Percentiles rank a stretch among this genome's conserved stretches.
These are phyloP conservation scores for Oidiodendron maius DNA, from an alignment of 495 filamentous ascomycete genomes.

Conservation along the genomic window DNA sequence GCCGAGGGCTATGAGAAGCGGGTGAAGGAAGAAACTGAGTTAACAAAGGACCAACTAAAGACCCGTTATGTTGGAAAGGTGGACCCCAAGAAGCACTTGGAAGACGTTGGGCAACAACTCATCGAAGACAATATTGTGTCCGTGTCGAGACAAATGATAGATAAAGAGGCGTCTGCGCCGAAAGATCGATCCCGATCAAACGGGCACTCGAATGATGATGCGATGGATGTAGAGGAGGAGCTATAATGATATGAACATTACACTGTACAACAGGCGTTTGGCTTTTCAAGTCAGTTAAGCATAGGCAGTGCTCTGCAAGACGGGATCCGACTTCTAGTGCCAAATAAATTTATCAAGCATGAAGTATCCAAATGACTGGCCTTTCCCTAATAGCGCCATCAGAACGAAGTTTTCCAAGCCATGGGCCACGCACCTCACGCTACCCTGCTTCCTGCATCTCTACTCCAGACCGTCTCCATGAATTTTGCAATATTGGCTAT, in stretches of 20 bases:
- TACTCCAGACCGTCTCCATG: background rate
- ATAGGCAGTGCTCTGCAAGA: constrained; percentile 8
- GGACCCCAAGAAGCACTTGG: constrained; percentile 98
- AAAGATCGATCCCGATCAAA: constrained; percentile 35
- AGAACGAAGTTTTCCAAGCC: too few relatives aligned
- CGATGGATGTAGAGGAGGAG: constrained; percentile 57
- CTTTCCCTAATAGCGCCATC: too few relatives aligned
- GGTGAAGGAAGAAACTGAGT: constrained; percentile 94
- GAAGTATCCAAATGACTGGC: background rate
- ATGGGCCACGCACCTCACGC: too few relatives aligned
- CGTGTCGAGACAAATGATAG: constrained; percentile 96
- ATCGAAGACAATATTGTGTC: constrained; percentile 99
- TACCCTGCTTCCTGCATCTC: too few relatives aligned
- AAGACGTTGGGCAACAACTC: constrained; percentile 89
- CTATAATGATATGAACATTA: constrained; percentile 31
- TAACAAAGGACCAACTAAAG: constrained; percentile 96
- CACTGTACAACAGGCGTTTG: constrained; percentile 24
- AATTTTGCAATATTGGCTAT: constrained; percentile 7
- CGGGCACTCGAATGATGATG: constrained; percentile 22
- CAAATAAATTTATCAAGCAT: background rate
- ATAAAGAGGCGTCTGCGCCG: constrained; percentile 82
- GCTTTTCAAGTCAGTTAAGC: constrained; percentile 3
- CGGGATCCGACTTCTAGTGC: constrained; percentile 10
- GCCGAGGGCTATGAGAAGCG: constrained; percentile 97
- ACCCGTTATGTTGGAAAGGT: constrained; percentile 98